phyloP scores from a whole-genome alignment of 2,329 filamentous ascomycete genomes.

The Gnomoniopsis sp. region DNA sequence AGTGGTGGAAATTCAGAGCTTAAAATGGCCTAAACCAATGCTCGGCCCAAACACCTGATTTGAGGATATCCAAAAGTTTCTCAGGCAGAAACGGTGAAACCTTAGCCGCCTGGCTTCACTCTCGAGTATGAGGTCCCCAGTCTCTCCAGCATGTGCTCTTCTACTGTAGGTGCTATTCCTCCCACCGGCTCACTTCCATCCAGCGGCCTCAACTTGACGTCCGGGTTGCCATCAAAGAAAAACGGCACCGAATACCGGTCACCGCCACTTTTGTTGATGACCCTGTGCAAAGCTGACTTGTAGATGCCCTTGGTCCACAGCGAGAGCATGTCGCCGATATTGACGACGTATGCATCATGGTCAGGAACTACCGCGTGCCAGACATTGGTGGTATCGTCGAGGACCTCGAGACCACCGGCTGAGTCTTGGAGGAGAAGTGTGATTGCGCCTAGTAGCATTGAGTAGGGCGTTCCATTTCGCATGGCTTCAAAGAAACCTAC shows the following conservation, averaged over 20 bases:
- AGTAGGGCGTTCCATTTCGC: neutral
- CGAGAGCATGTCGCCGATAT: conserved; percentile 47
- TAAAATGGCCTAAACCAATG: no score
- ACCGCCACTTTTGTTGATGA: conserved; percentile 47
- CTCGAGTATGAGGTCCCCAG: conserved; percentile 27
- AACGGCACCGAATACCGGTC: conserved; percentile 56
- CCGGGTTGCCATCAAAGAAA: conserved; percentile 53
- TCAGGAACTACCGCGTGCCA: conserved; percentile 45
- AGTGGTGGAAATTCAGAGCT: no score
- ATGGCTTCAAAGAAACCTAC: conserved; percentile 21
- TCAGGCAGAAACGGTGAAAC: conserved; percentile 9
- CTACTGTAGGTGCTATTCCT: conserved; percentile 25
- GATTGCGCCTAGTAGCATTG: conserved; percentile 33
- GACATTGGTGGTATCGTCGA: conserved; percentile 36
- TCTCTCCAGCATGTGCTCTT: conserved; percentile 31
- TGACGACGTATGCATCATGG: conserved; percentile 47
- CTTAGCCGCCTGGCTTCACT: conserved; percentile 2
- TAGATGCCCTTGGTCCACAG: conserved; percentile 51
- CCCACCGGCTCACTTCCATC: conserved; percentile 26
- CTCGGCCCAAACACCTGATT: no score
- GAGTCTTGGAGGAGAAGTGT: conserved; percentile 53
- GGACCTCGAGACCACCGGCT: conserved; percentile 49
- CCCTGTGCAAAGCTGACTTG: conserved; percentile 51
- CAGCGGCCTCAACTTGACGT: conserved; percentile 31
- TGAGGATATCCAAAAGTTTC: neutral